Conservation (phyloP, 2,329 filamentous ascomycete genomes). For the Monosporascus cannonballus region DNA sequence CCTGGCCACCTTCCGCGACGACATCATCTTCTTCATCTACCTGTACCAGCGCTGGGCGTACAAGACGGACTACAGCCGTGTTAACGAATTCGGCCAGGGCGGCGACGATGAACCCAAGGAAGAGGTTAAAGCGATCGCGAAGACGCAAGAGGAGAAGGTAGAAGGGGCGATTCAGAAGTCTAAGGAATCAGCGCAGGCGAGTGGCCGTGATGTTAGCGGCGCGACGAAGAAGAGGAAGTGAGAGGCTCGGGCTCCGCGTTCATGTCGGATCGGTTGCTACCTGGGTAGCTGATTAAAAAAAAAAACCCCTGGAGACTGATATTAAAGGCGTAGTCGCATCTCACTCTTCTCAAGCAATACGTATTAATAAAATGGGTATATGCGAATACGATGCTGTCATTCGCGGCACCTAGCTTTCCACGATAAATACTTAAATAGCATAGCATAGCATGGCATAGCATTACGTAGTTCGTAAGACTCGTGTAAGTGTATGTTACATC, state of each 20-base stretch:
- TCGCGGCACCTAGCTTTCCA: too few species aligned
- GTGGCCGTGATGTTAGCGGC: constrained; percentile 42
- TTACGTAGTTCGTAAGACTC: too few species aligned
- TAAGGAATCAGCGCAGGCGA: constrained; percentile 37
- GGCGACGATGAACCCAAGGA: constrained; percentile 77
- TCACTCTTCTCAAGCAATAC: too few species aligned
- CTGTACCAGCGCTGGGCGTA: constrained; percentile 92
- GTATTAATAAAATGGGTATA: too few species aligned
- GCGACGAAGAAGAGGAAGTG: constrained; percentile 45
- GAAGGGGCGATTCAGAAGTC: constrained; percentile 21
- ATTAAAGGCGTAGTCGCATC: too few species aligned
- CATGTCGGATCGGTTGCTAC: too few species aligned
- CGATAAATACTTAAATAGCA: too few species aligned
- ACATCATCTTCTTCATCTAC: constrained; percentile 98
- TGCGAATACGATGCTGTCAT: too few species aligned
- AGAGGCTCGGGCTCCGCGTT: neutral
- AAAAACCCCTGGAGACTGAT: too few species aligned
- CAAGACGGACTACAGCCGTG: constrained; percentile 80
- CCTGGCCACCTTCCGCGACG: constrained; percentile 85
- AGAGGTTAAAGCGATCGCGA: constrained; percentile 11
- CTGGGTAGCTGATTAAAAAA: too few species aligned
- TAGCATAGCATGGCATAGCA: too few species aligned
- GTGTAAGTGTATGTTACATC: too few species aligned
- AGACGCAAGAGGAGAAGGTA: constrained; percentile 27
- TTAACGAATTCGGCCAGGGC: constrained; percentile 98